Conservation (phyloP, 306 rosid genomes). For the Acacia acuminata region DNA sequence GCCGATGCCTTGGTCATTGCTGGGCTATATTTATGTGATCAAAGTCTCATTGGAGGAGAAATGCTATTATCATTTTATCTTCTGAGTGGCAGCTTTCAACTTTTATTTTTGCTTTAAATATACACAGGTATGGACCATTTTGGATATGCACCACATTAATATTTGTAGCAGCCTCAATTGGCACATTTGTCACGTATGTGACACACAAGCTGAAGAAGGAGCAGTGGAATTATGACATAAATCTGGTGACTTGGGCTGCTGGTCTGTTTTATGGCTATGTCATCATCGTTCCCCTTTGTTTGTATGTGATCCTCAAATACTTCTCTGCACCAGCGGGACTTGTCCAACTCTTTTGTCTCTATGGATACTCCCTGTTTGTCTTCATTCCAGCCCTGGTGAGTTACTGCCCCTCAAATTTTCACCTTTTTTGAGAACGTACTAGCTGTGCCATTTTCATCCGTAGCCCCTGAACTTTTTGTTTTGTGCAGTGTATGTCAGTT, state of each 20-base stretch:
- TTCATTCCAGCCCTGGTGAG: conserved; percentile 83
- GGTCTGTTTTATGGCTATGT: conserved; percentile 86
- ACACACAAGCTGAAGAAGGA: conserved; percentile 65
- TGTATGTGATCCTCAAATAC: conserved; percentile 72
- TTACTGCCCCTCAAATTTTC: conserved; percentile 21
- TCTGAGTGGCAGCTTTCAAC: neutral
- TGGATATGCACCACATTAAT: conserved; percentile 90
- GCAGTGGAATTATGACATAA: conserved; percentile 81
- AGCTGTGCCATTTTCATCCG: conserved; percentile 1
- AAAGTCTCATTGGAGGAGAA: neutral
- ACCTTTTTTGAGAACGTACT: neutral
- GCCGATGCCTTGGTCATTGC: neutral
- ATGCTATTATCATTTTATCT: neutral
- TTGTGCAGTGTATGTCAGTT: conserved; percentile 70
- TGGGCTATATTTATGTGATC: neutral
- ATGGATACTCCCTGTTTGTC: conserved; percentile 81
- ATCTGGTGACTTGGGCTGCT: conserved; percentile 83
- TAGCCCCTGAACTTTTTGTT: neutral
- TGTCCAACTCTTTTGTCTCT: conserved; percentile 82
- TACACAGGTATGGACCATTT: conserved; percentile 78
- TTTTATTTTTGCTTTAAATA: conserved; percentile 25
- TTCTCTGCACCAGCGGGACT: conserved; percentile 86
- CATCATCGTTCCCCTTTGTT: conserved; percentile 65
- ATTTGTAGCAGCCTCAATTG: conserved; percentile 84
- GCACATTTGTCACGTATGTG: conserved; percentile 78